Conservation (phyloP, 2,329 filamentous ascomycete genomes). For the Rhinocladiella mackenziei region DNA sequence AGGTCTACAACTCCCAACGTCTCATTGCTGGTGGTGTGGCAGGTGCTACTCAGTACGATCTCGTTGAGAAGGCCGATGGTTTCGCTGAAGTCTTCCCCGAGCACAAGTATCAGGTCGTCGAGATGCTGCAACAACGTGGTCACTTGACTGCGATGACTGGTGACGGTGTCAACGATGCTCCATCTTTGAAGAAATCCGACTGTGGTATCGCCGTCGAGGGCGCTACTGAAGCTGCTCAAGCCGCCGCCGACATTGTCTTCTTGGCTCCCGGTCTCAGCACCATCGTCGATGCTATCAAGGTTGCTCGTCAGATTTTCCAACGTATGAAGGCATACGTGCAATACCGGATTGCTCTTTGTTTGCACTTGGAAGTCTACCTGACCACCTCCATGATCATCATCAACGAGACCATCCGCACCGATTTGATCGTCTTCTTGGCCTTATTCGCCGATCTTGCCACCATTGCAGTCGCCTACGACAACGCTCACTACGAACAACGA, state of each 20-base stretch:
- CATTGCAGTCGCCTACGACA: conserved; percentile 74
- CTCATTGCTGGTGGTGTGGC: conserved; percentile 72
- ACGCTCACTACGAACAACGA: conserved; percentile 69
- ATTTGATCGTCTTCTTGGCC: conserved; percentile 74
- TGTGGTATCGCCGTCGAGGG: conserved; percentile 72
- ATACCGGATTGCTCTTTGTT: conserved; percentile 70
- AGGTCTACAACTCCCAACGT: conserved; percentile 76
- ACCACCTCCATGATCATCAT: conserved; percentile 75
- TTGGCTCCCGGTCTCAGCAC: conserved; percentile 67
- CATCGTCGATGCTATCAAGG: conserved; percentile 70
- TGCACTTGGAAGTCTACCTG: conserved; percentile 72
- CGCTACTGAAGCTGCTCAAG: conserved; percentile 67
- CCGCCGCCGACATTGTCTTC: conserved; percentile 71
- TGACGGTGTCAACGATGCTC: conserved; percentile 72
- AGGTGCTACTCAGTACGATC: conserved; percentile 69
- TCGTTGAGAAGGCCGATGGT: conserved; percentile 70
- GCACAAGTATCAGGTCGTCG: conserved; percentile 73
- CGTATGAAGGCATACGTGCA: conserved; percentile 75
- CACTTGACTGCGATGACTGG: conserved; percentile 72
- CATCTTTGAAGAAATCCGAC: conserved; percentile 69
- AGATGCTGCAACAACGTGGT: conserved; percentile 70
- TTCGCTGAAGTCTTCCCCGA: conserved; percentile 72
- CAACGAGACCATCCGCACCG: conserved; percentile 68
- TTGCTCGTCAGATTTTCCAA: conserved; percentile 70
- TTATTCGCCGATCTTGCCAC: conserved; percentile 76